Percentiles rank a stretch among this genome's conserved stretches.
Conservation (phyloP, 306 rosid species). For the Astragalus membranaceus region DNA sequence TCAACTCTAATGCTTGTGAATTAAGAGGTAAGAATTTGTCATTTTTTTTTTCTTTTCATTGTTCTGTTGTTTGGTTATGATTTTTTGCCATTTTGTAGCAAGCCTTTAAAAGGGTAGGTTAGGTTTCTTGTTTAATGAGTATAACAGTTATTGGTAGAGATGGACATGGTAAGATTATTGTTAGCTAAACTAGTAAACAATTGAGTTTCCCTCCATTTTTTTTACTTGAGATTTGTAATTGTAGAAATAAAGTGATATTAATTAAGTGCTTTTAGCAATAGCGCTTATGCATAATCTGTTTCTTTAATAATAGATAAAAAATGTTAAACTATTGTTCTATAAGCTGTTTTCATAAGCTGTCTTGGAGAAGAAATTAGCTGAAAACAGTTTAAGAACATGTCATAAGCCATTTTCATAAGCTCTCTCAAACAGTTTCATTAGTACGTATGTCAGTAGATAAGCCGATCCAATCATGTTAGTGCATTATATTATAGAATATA, state of each 20-base stretch:
- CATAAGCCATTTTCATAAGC: too few relatives aligned
- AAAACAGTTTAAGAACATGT: too few relatives aligned
- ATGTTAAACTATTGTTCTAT: too few relatives aligned
- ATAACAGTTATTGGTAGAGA: not conserved
- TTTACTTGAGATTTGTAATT: not conserved
- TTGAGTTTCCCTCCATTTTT: not conserved
- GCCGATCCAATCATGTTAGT: not conserved
- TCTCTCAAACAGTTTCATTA: too few relatives aligned
- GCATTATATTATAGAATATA: conserved; percentile 6
- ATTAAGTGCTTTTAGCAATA: too few relatives aligned
- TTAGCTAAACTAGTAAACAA: not conserved
- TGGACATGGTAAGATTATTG: not conserved
- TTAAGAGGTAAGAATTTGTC: conserved; percentile 19
- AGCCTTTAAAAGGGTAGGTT: not conserved
- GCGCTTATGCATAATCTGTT: too few relatives aligned
- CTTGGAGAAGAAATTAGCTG: too few relatives aligned
- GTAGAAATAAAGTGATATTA: not conserved
- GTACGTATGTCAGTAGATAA: too few relatives aligned
- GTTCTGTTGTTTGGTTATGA: not conserved
- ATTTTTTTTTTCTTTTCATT: not conserved
- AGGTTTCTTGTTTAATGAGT: not conserved
- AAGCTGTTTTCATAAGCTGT: too few relatives aligned
- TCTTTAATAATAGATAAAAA: too few relatives aligned
- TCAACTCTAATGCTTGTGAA: conserved; percentile 12
- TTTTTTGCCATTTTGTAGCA: not conserved